Percentiles rank a stretch among this genome's conserved stretches.
phyloP scores from a whole-genome alignment of 2,329 filamentous ascomycete species.

The Neofusicoccum umdonicola region DNA sequence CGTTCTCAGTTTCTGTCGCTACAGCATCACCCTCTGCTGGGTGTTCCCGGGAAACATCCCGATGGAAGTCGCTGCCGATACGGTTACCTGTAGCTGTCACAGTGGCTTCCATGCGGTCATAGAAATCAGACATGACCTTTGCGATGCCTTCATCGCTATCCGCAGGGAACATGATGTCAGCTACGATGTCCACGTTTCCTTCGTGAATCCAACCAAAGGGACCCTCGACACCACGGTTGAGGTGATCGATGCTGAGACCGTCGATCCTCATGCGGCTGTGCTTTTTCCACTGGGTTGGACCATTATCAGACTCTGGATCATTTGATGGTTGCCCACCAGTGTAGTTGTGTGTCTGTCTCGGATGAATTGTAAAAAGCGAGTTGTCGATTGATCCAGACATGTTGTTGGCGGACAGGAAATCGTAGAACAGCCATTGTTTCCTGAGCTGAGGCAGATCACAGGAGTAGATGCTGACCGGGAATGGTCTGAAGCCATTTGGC shows the following conservation, averaged over 20 bases:
- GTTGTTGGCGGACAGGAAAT: slow-evolving; percentile 90
- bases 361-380: slow-evolving; percentile 95
- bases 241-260: slow-evolving; percentile 88
- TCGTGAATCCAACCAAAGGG: slow-evolving; percentile 98
- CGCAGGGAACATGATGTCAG: slow-evolving; percentile 89
- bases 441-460: slow-evolving; percentile 89
- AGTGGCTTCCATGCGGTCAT: slow-evolving; percentile 90
- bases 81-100: slow-evolving; percentile 73
- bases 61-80: slow-evolving; percentile 31
- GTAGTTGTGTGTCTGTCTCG: slow-evolving; percentile 80
- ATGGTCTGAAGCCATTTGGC: slow-evolving; percentile 86
- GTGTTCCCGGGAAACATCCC: background rate
- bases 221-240: slow-evolving; percentile 88
- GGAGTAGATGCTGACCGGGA: slow-evolving; percentile 91
- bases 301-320: slow-evolving; percentile 57
- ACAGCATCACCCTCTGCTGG: slow-evolving; percentile 3
- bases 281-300: slow-evolving; percentile 84
- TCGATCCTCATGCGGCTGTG: slow-evolving; percentile 91
- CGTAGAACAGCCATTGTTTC: slow-evolving; percentile 97
- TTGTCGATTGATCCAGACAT: slow-evolving; percentile 96
- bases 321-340: slow-evolving; percentile 62
- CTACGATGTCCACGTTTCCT: slow-evolving; percentile 93
- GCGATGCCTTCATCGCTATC: slow-evolving; percentile 85
- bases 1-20: slow-evolving; percentile 10
- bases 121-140: slow-evolving; percentile 96